Evolutionary conservation across 192 early-diverging fungal species (phyloP).

Genomic region (Backusella tarrabulga): DNA sequence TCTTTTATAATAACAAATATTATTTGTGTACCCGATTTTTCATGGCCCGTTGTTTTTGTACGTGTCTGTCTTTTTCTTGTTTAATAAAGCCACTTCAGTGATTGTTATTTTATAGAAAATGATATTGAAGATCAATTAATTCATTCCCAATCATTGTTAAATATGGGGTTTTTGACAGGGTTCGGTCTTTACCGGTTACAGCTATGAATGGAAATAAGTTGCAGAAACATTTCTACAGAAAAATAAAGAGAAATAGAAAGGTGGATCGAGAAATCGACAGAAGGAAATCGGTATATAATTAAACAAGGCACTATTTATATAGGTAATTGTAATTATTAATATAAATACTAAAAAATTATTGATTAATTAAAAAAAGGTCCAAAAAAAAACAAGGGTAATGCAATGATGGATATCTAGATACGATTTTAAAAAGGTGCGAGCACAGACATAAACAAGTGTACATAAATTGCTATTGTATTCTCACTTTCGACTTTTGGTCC

Average conservation of each 20-base stretch:
- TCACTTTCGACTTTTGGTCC: background rate
- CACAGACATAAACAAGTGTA: background rate
- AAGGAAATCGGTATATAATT: background rate
- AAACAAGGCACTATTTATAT: background rate
- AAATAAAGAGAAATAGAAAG: background rate
- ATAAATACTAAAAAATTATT: too few relatives aligned
- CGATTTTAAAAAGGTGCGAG: background rate
- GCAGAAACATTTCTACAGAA: background rate
- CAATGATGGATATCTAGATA: background rate
- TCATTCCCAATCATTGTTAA: background rate
- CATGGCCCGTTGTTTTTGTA: background rate
- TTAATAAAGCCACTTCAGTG: background rate
- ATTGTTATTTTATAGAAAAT: background rate
- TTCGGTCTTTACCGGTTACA: background rate
- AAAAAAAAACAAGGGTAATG: background rate
- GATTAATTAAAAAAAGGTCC: too few relatives aligned
- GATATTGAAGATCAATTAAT: background rate
- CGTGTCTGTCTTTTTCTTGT: background rate
- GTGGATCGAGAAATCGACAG: background rate
- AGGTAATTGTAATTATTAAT: background rate
- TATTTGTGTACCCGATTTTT: background rate
- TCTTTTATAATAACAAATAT: background rate
- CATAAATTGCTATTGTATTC: background rate
- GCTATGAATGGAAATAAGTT: background rate
- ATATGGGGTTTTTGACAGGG: background rate